Base-by-base conservation (phyloP, 495 filamentous ascomycete species). In the Achaetomiella virescens region DNA sequence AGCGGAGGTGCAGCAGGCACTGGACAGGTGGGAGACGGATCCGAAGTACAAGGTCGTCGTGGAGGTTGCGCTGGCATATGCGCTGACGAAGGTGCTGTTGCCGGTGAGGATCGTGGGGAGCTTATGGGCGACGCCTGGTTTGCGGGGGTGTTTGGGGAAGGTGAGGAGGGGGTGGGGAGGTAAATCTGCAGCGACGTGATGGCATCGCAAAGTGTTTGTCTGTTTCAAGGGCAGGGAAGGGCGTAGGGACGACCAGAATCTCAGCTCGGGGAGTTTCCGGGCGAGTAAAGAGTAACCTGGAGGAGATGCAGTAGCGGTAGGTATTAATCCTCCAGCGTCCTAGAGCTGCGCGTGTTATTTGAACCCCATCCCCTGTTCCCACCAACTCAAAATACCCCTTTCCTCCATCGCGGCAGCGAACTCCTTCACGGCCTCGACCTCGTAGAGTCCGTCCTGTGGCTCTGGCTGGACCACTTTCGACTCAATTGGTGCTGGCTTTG, bases 101-200 rank as follows among this genome's bases (percentile, higher is more conserved):
- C 89, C 93, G 6, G 60, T 86, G 8, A 76, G 93, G 57, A 78
- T 98, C 55, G 77, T 81, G 6, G 64, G 81, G 14, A 95, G 91
- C 70, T 75, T 95, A 24, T 93, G 86, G 88, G 86, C 81, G 14
- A 96, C 93, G 49, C 93, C 93, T 97, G 91, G 91, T 93, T 97
- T 78, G 92, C 93, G 18, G 80, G 84, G 46, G 70, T 78, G 22
- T 70, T 31, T 86, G 18, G 70, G 43, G 29, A 31, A 54, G 54
- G 7, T 53, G 24, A 40, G 38, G 48, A 44, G 43, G 35, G 7
- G 27, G 15, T 31, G 21, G 38, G 50, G 45, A 17, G 20, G 12
- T 12, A 46, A 36, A 40, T 21, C 20, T 15, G 22, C 9, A 18
- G 15, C 17, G 12, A 25, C 4, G 36, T n/a, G 36, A 15, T n/a